Conservation (phyloP, 371 early-diverging fungal genomes). For the Mucor plumbeus region DNA sequence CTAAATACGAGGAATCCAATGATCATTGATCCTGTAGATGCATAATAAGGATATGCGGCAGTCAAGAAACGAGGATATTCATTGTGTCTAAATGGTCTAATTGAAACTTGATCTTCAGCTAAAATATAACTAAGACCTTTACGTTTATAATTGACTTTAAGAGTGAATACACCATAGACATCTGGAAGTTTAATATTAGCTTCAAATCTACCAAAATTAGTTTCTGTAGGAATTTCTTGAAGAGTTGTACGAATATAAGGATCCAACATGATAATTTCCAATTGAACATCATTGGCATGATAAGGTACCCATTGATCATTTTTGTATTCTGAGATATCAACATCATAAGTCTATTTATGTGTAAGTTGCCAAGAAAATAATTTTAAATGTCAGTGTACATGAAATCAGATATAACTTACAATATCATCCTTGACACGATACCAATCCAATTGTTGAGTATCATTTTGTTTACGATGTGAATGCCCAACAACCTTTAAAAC, state of each 20-base stretch:
- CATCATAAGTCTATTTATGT: slow-evolving; percentile 67
- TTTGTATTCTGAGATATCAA: slow-evolving; percentile 79
- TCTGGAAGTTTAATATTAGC: slow-evolving; percentile 84
- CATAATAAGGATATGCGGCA: slow-evolving; percentile 94
- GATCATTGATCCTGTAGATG: slow-evolving; percentile 81
- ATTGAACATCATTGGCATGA: slow-evolving; percentile 77
- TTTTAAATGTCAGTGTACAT: no score
- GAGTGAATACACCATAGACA: slow-evolving; percentile 95
- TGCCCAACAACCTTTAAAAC: slow-evolving; percentile 72
- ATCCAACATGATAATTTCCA: slow-evolving; percentile 95
- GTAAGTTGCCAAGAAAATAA: background rate
- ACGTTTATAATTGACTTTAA: slow-evolving; percentile 90
- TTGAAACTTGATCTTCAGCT: slow-evolving; percentile 78
- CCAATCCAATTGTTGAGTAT: slow-evolving; percentile 64
- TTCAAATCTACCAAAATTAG: slow-evolving; percentile 50
- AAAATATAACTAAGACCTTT: slow-evolving; percentile 77
- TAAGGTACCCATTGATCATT: slow-evolving; percentile 86
- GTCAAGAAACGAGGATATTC: slow-evolving; percentile 93
- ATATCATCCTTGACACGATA: slow-evolving; percentile 93
- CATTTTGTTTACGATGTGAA: slow-evolving; percentile 75
- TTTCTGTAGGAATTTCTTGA: slow-evolving; percentile 44
- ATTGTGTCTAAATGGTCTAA: slow-evolving; percentile 92
- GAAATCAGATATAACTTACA: slow-evolving; percentile 50
- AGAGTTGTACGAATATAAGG: slow-evolving; percentile 91
- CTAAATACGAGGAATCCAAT: slow-evolving; percentile 86